Conservation (phyloP, 2,329 filamentous ascomycete species). For the Magnaporthiopsis incrustans region DNA sequence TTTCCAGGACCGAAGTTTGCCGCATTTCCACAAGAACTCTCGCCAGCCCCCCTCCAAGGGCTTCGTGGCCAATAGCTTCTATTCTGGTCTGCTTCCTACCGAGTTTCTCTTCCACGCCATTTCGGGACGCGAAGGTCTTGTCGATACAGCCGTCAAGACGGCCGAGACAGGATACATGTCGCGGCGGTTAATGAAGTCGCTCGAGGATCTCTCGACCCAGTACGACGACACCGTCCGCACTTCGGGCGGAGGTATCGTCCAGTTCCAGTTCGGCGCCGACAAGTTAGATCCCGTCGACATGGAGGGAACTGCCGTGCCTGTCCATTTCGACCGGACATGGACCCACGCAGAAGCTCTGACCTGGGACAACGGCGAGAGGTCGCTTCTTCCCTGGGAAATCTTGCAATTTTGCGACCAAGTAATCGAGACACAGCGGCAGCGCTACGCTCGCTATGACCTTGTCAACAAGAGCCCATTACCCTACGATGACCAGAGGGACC, state of each 20-base stretch:
- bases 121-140: constrained; percentile 93
- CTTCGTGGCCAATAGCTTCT: constrained; percentile 97
- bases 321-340: constrained; percentile 87
- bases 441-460: constrained; percentile 53
- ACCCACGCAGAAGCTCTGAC: constrained; percentile 70
- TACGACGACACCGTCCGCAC: constrained; percentile 95
- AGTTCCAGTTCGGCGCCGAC: constrained; percentile 96
- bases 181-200: constrained; percentile 90
- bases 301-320: constrained; percentile 88
- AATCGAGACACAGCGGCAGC: constrained; percentile 59
- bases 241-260: constrained; percentile 79
- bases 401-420: constrained; percentile 58
- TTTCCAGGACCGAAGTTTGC: constrained; percentile 90
- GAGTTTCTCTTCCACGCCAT: constrained; percentile 99
- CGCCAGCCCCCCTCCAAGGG: constrained; percentile 91
- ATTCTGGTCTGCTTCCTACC: constrained; percentile 78
- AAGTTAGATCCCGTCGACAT: constrained; percentile 95
- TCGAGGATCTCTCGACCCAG: constrained; percentile 87
- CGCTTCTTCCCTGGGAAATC: constrained; percentile 69
- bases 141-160: constrained; percentile 98
- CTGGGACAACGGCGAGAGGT: constrained; percentile 67
- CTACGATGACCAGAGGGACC: constrained; percentile 63
- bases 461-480: constrained; percentile 53
- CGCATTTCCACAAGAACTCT: constrained; percentile 91
- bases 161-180: constrained; percentile 99